Evolutionary conservation across 1,284 basidiomycete species (phyloP), one percentile per base, ranked within the genome.

Genomic region (Cryptococcus hybrid): DNA sequence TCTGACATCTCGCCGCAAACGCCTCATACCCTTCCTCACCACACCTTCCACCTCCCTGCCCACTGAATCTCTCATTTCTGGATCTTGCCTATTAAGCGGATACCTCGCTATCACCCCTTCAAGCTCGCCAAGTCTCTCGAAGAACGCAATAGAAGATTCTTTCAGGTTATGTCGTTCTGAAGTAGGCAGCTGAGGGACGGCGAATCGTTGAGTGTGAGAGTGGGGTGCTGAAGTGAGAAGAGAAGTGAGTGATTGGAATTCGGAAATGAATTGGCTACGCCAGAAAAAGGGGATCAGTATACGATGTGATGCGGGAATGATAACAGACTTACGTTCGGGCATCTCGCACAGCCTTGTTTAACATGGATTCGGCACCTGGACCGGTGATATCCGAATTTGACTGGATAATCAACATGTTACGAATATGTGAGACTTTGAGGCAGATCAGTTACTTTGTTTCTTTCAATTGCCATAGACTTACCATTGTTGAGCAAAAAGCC

Each of bases 401-500:
- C 34, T 51, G 50, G 11, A 51, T 51, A 15, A 69, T 0, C 70
- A 72, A 2, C 69, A 59, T 4, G 68, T 78, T 77, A 5, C 77
- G 67, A 15, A 78, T 70, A 60, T 78, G 75, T 5, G 76, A 75
- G 35, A 77, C 76, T 79, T 59, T 8, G 37, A 7, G 45, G 2
- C 30, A 30, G 30, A 30, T 30, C 30, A 30, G 4, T 30, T 4
- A 30, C 30, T 11, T 13, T 51, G 12, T 15, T 13, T 36, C 44
- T n/a, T 47, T 59, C 60, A 57, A 49, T 12, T n/a, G 30, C 1
- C 30, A 4, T 4, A 44, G 3, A 65, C 75, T 63, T 49, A 79
- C 77, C 53, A 53, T 79, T 79, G 59, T 78, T 78, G 54, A 79
- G 59, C 39, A 76, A 54, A 53, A 79, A 5, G 75, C 68, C 9